These are phyloP conservation scores for Fusarium algeriense DNA, from an alignment of 2,329 filamentous ascomycete species.

Conservation along the genomic window DNA sequence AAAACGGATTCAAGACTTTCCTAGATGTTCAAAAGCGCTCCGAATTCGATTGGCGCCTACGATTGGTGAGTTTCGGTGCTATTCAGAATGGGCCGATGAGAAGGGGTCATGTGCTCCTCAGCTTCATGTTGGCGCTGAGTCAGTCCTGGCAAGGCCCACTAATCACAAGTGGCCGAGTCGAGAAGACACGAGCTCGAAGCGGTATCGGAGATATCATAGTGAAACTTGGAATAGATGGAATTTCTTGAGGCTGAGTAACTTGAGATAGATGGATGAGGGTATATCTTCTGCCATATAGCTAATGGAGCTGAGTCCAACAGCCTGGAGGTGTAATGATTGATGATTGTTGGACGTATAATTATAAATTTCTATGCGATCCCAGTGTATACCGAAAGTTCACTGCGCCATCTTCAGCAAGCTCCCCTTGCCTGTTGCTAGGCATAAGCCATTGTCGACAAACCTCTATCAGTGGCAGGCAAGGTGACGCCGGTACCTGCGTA, in stretches of 20 bases:
- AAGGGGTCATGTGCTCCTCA: slow-evolving; percentile 21
- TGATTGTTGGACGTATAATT: background rate
- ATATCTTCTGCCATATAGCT: background rate
- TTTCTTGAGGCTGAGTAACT: background rate
- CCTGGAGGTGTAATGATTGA: background rate
- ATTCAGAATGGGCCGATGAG: slow-evolving; percentile 18
- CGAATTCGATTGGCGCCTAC: slow-evolving; percentile 6
- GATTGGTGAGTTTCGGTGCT: slow-evolving; percentile 22
- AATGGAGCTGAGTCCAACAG: background rate
- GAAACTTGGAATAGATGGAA: background rate
- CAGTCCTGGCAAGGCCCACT: slow-evolving; percentile 18
- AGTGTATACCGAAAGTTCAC: background rate
- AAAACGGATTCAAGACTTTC: background rate
- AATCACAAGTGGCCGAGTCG: background rate
- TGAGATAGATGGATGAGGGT: background rate
- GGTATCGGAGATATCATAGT: slow-evolving; percentile 32
- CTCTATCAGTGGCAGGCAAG: slow-evolving; percentile 11
- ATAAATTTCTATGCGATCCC: background rate
- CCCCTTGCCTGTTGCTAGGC: background rate
- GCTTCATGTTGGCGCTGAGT: slow-evolving; percentile 16
- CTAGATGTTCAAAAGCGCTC: background rate
- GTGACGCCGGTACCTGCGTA: slow-evolving; percentile 31
- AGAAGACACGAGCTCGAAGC: slow-evolving; percentile 3
- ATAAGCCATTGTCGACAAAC: background rate
- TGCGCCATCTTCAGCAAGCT: background rate